Evolutionary conservation across 352 stramenopile species (phyloP).

Genomic region (Pythium phragmiticola): DNA sequence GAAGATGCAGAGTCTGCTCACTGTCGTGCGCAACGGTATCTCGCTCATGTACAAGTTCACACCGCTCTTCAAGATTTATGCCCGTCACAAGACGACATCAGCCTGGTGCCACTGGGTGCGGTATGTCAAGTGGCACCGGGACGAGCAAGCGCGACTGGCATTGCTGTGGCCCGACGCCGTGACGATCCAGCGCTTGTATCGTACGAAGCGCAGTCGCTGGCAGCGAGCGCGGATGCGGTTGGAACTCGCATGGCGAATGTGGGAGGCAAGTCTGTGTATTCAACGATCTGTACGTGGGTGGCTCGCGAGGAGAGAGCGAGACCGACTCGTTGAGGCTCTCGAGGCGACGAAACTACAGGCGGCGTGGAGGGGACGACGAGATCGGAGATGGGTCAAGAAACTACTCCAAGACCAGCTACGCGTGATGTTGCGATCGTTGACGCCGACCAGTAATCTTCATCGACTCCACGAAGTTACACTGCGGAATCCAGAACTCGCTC

Average conservation of each 20-base stretch:
- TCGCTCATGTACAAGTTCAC: conserved; percentile 60
- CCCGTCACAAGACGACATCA: conserved; percentile 36
- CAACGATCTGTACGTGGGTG: conserved; percentile 35
- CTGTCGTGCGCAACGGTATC: conserved; percentile 39
- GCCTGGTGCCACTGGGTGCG: conserved; percentile 38
- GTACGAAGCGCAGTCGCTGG: conserved; percentile 39
- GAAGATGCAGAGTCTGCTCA: conserved; percentile 41
- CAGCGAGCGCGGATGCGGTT: conserved; percentile 33
- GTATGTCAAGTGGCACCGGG: conserved; percentile 46
- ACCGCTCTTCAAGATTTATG: conserved; percentile 58
- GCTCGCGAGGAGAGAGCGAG: conserved; percentile 26
- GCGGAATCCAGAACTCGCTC: conserved; percentile 31
- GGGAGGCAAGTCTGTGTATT: conserved; percentile 34
- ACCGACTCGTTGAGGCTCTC: conserved; percentile 16
- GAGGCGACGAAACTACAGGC: conserved; percentile 45
- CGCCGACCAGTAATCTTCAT: conserved; percentile 59
- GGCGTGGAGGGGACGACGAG: conserved; percentile 41
- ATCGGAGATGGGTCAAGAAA: conserved; percentile 39
- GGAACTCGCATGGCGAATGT: conserved; percentile 34
- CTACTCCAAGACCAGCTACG: conserved; percentile 44
- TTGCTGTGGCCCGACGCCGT: conserved; percentile 46
- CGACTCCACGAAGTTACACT: conserved; percentile 49
- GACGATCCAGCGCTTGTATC: conserved; percentile 61
- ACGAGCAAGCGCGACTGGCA: conserved; percentile 38
- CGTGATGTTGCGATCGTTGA: conserved; percentile 41